Evolutionary conservation across 2,329 filamentous ascomycete genomes (phyloP), one percentile per base, ranked within the genome.

Genomic region (Beauveria brongniartii): DNA sequence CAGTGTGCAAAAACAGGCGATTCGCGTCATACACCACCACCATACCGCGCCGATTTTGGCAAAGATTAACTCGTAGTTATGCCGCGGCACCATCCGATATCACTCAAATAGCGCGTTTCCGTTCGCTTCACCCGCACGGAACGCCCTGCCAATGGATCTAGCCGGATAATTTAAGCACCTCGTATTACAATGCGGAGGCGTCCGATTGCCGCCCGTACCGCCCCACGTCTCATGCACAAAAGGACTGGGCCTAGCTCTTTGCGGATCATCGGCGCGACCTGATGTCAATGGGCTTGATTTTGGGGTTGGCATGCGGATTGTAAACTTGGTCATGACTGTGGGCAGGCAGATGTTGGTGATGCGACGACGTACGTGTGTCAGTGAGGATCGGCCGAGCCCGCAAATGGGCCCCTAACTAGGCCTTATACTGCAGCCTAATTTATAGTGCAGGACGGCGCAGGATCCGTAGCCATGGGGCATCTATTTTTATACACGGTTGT

Each of bases 101-200:
- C 14, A 43, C 3, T 20, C 41, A 30, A 55, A 28, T 55, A 43
- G 53, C 41, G 40, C 40, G 30, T 14, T 5, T 5, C 7, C 16
- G 7, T 22, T 16, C 9, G 5, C 4, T 44, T 28, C 20, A 54
- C 18, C 52, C 52, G 24, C 52, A 41, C 20, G 10, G 22, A 41
- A 50, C 26, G 37, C 30, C 30, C 44, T 50, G 18, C 6, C 44
- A 40, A 57, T 57, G 55, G 55, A 57, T 50, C 55, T 40, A n/a
- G 46, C 55, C 46, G 30, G 55, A 48, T 57, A 30, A 47, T 34
- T 26, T 46, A 16, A 47, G 41, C 40, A 57, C 55, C 55, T 57
- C 55, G 55, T 57, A 57, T 57, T 57, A 40, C 55, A 57, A 41
- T 57, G 55, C 55, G 55, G 55, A 57, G 55, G 55, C 55, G 55